phyloP scores from a whole-genome alignment of 1,284 basidiomycete species.

The Microbotryum scabiosae region DNA sequence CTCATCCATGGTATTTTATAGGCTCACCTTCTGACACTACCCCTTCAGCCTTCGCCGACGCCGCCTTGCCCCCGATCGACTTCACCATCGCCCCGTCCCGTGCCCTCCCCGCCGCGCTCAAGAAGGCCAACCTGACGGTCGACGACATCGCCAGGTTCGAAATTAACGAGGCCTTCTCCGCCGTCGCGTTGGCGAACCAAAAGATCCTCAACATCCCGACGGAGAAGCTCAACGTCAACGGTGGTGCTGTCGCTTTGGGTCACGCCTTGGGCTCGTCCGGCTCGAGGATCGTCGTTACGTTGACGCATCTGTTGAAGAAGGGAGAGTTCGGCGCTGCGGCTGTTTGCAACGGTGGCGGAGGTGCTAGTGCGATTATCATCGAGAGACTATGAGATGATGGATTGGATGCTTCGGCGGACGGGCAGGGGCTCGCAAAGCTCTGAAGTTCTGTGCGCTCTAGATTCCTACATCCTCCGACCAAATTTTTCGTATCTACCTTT shows the following conservation, averaged over 20 bases:
- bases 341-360: conserved; percentile 93
- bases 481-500: too few relatives aligned
- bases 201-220: conserved; percentile 50
- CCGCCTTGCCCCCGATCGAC: conserved; percentile 90
- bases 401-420: too few relatives aligned
- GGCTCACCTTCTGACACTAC: conserved; percentile 34
- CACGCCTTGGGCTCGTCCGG: conserved; percentile 87
- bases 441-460: too few relatives aligned
- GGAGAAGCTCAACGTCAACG: conserved; percentile 84
- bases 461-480: too few relatives aligned
- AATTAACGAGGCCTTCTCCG: conserved; percentile 63
- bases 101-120: conserved; percentile 79
- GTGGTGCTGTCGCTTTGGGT: conserved; percentile 46
- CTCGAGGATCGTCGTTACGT: conserved; percentile 86
- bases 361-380: conserved; percentile 75
- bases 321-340: conserved; percentile 95
- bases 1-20: conserved; percentile 14
- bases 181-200: conserved; percentile 42
- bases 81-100: conserved; percentile 93
- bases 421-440: too few relatives aligned
- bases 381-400: conserved; percentile 57
- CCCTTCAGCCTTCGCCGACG: conserved; percentile 80
- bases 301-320: conserved; percentile 83
- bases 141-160: conserved; percentile 89
- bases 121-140: conserved; percentile 72